A percentile compares a stretch with the other conserved stretches of the same genome.
Conservation (phyloP, 2,329 filamentous ascomycete genomes). For the Penicillium sp. region DNA sequence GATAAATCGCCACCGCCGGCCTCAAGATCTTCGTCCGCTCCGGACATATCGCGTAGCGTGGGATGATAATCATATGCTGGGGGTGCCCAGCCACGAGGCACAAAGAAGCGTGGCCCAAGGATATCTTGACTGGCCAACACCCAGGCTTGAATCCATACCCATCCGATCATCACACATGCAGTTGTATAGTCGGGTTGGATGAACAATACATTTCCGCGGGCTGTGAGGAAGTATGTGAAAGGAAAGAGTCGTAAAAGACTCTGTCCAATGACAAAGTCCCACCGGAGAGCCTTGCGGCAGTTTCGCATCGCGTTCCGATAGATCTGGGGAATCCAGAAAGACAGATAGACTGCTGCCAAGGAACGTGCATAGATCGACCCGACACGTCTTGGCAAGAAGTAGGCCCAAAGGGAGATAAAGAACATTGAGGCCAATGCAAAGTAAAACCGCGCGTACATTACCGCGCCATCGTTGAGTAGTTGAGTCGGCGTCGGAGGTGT, state of each 20-base stretch:
- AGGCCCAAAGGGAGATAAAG: constrained; percentile 61
- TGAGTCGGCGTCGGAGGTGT: constrained; percentile 36
- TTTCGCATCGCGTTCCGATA: constrained; percentile 87
- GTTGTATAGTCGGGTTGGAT: constrained; percentile 67
- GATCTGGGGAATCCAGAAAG: constrained; percentile 91
- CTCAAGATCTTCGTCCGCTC: constrained; percentile 72
- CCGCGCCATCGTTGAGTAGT: constrained; percentile 52
- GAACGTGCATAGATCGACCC: constrained; percentile 60
- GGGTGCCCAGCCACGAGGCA: constrained; percentile 68
- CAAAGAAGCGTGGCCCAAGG: constrained; percentile 82
- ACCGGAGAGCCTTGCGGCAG: constrained; percentile 85
- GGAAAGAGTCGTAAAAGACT: constrained; percentile 76
- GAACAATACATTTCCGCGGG: constrained; percentile 78
- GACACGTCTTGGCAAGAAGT: constrained; percentile 56
- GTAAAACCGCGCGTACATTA: constrained; percentile 64
- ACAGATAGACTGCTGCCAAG: constrained; percentile 75
- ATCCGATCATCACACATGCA: constrained; percentile 66
- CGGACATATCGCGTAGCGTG: constrained; percentile 61
- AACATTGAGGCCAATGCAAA: constrained; percentile 59
- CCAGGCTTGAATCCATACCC: constrained; percentile 86
- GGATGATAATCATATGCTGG: constrained; percentile 90
- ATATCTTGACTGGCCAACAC: constrained; percentile 79
- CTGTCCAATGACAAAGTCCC: constrained; percentile 87
- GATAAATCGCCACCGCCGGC: constrained; percentile 72
- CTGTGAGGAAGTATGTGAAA: constrained; percentile 81